A percentile compares a stretch with the other conserved stretches of the same genome.
Conservation (phyloP, 2,329 filamentous ascomycete species). For the Penicillium sp. region DNA sequence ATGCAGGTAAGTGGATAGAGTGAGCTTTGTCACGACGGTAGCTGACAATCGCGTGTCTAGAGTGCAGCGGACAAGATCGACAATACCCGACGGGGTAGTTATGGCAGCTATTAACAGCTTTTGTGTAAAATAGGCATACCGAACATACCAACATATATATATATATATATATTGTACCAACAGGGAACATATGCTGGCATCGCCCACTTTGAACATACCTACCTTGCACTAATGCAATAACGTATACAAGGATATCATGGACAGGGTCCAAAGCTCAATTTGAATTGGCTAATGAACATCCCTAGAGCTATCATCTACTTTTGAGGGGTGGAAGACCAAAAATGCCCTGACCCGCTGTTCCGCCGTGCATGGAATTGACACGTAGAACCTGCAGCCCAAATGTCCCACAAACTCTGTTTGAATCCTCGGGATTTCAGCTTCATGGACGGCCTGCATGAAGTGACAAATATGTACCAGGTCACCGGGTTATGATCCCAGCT, state of each 20-base stretch:
- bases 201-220: neutral
- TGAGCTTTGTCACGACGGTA: neutral
- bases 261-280: neutral
- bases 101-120: neutral
- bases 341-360: neutral
- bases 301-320: neutral
- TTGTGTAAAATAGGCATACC: neutral
- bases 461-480: neutral
- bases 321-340: neutral
- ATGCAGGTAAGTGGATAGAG: conserved; percentile 32
- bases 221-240: neutral
- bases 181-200: neutral
- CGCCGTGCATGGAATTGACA: neutral
- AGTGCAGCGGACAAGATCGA: conserved; percentile 39
- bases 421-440: neutral
- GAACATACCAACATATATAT: neutral
- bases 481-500: neutral
- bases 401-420: neutral
- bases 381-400: neutral
- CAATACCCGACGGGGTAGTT: conserved; percentile 22
- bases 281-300: neutral
- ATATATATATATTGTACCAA: neutral
- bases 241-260: neutral
- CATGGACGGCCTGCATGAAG: neutral
- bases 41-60: conserved; percentile 20